Evolutionary conservation across 1,284 basidiomycete genomes (phyloP).

Genomic region (Rhodotorula glutinis): DNA sequence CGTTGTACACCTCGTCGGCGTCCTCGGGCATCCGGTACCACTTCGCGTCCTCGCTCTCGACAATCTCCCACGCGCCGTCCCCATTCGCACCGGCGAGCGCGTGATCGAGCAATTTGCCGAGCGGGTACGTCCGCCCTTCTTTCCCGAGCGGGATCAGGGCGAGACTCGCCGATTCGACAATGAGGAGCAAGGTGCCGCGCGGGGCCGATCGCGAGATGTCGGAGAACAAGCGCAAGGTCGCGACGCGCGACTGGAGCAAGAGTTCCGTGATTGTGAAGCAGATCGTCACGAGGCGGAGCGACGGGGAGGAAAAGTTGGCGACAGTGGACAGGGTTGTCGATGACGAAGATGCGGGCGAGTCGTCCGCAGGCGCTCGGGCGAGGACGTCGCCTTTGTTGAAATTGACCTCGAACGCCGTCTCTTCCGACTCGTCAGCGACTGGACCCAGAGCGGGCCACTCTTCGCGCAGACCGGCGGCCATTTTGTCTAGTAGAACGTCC

Average conservation of each 20-base stretch:
- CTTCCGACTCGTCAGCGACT: background rate
- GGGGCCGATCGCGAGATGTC: slow-evolving; percentile 8
- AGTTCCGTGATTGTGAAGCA: slow-evolving; percentile 39
- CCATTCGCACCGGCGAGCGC: slow-evolving; percentile 17
- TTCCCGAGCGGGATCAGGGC: slow-evolving; percentile 31
- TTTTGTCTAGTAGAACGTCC: slow-evolving; percentile 13
- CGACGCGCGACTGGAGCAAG: slow-evolving; percentile 34
- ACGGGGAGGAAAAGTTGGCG: background rate
- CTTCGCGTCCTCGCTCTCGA: slow-evolving; percentile 25
- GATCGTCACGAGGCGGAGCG: slow-evolving; percentile 31
- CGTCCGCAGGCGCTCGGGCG: background rate
- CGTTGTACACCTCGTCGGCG: slow-evolving; percentile 28
- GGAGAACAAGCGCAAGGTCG: slow-evolving; percentile 34
- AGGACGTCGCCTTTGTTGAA: slow-evolving; percentile 28
- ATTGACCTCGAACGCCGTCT: slow-evolving; percentile 10
- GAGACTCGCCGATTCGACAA: slow-evolving; percentile 35
- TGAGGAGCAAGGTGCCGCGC: slow-evolving; percentile 24
- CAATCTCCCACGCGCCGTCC: slow-evolving; percentile 23
- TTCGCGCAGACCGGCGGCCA: slow-evolving; percentile 10
- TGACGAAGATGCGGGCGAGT: slow-evolving; percentile 4
- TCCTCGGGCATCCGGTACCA: slow-evolving; percentile 35
- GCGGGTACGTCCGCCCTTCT: slow-evolving; percentile 28
- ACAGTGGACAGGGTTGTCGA: background rate
- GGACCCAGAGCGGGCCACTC: slow-evolving; percentile 7
- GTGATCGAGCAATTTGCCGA: slow-evolving; percentile 31